These are phyloP conservation scores for Vachellia pachyceras DNA, from an alignment of 306 rosid genomes.

Conservation along the genomic window DNA sequence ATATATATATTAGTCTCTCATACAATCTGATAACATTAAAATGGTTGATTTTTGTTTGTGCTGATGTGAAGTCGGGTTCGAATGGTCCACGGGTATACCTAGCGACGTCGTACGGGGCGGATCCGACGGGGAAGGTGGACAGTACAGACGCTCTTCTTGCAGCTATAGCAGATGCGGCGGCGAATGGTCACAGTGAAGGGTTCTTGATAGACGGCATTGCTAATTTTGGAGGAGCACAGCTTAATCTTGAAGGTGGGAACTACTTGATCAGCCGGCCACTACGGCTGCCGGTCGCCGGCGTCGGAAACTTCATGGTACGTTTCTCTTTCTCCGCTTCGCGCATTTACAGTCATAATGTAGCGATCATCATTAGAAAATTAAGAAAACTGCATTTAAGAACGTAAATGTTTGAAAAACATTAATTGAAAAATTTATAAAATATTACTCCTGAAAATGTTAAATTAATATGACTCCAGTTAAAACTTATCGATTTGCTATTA, in stretches of 20 bases:
- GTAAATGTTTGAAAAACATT: not conserved
- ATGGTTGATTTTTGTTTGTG: not conserved
- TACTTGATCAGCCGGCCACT: slow-evolving; percentile 69
- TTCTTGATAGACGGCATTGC: slow-evolving; percentile 59
- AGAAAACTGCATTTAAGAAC: not conserved
- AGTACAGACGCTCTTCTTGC: slow-evolving; percentile 69
- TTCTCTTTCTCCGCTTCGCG: not conserved
- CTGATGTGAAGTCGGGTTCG: slow-evolving; percentile 43
- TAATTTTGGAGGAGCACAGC: slow-evolving; percentile 79
- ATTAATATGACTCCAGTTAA: too few species aligned
- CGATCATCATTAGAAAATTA: too few species aligned
- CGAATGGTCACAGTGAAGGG: slow-evolving; percentile 50
- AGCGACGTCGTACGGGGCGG: slow-evolving; percentile 81
- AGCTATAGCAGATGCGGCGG: slow-evolving; percentile 73
- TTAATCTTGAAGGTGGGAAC: slow-evolving; percentile 78
- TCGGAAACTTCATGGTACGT: slow-evolving; percentile 80
- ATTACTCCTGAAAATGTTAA: not conserved
- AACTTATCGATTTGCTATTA: too few species aligned
- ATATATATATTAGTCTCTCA: not conserved
- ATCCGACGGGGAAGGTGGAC: slow-evolving; percentile 78
- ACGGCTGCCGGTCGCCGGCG: slow-evolving; percentile 58
- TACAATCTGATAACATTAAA: not conserved
- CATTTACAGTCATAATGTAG: not conserved
- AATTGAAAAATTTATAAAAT: too few species aligned
- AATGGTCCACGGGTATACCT: slow-evolving; percentile 53